Evolutionary conservation across 1,284 basidiomycete genomes (phyloP).

Genomic region (Psilocybe mexicana): DNA sequence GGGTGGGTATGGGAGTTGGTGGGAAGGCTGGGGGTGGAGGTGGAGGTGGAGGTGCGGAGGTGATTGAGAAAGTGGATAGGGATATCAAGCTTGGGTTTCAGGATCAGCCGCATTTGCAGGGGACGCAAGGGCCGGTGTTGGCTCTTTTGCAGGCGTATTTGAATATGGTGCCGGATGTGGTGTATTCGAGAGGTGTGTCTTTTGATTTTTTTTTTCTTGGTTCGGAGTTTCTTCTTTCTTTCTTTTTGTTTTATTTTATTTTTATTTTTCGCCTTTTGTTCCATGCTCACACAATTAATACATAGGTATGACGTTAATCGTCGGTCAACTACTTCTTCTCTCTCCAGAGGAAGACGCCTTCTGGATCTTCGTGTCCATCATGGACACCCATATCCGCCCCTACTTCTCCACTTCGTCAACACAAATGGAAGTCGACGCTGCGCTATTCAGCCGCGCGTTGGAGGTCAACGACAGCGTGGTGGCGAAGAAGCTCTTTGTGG

Average conservation of each 20-base stretch:
- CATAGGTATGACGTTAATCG: slow-evolving; percentile 73
- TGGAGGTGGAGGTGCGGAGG: slow-evolving; percentile 6
- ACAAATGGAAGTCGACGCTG: slow-evolving; percentile 81
- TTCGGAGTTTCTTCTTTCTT: neutral
- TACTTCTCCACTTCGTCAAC: slow-evolving; percentile 65
- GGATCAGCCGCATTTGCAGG: slow-evolving; percentile 56
- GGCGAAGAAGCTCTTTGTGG: slow-evolving; percentile 68
- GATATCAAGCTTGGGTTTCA: slow-evolving; percentile 46
- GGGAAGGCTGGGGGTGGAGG: no score
- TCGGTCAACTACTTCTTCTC: slow-evolving; percentile 78
- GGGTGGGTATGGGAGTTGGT: slow-evolving; percentile 44
- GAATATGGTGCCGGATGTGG: slow-evolving; percentile 79
- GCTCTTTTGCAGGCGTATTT: slow-evolving; percentile 72
- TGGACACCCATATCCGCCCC: slow-evolving; percentile 77
- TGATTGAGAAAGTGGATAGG: slow-evolving; percentile 52
- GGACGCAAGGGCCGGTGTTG: slow-evolving; percentile 52
- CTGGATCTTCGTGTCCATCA: slow-evolving; percentile 87
- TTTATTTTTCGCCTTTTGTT: no score
- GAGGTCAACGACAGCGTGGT: slow-evolving; percentile 66
- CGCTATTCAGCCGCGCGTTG: slow-evolving; percentile 75
- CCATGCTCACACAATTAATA: neutral
- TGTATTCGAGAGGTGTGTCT: slow-evolving; percentile 57
- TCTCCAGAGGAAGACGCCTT: slow-evolving; percentile 92
- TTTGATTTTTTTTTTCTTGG: neutral
- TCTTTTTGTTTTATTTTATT: neutral